Base-by-base conservation (phyloP, 2,329 filamentous ascomycete species). In the Cryphonectria japonica region DNA sequence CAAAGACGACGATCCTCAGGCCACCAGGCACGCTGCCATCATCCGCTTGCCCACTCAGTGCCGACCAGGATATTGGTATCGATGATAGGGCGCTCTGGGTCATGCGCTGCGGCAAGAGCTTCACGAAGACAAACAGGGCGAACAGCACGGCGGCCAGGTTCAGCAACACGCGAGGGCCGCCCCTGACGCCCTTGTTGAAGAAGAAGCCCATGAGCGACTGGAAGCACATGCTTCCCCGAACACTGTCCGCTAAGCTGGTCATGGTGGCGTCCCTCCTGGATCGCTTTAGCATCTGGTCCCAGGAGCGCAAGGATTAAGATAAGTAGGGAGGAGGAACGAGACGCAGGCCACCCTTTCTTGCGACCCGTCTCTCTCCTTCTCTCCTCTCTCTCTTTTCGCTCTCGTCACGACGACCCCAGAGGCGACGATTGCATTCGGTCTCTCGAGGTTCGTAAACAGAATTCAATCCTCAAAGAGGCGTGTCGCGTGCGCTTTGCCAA, bases 1-100 rank as follows among this genome's bases (percentile, higher is more conserved):
- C 86, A 75, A 88, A 88, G 7, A 85, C 84, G 11, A 88, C 85
- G 9, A 88, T 79, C 68, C 86, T 82, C 71, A 87, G 71, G 2
- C 83, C 79, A 8, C 79, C 79, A 1, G 71, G 70, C 26, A 66
- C 69, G 32, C 71, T 71, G 0, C 52, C 71, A 8, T 67, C 66
- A 11, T 32, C 60, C 50, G 61, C 32, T 32, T 37, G 43, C 26
- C n/a, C 67, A 46, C 13, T 70, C 46, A 64, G 60, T 8, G 66
- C 71, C 71, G 61, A 76, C 63, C 57, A 71, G 71, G 64, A 72
- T 43, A 65, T 59, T 16, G 60, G 59, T 46, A 74, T 71, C 11
- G 70, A 74, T 14, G 69, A 69, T 22, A 76, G 67, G 4, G 75
- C 70, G 34, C 71, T 73, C 29, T 75, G 73, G 3, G 75, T 73